Evolutionary conservation across 2,329 filamentous ascomycete genomes (phyloP).

Genomic region (Xylariaceae sp.): DNA sequence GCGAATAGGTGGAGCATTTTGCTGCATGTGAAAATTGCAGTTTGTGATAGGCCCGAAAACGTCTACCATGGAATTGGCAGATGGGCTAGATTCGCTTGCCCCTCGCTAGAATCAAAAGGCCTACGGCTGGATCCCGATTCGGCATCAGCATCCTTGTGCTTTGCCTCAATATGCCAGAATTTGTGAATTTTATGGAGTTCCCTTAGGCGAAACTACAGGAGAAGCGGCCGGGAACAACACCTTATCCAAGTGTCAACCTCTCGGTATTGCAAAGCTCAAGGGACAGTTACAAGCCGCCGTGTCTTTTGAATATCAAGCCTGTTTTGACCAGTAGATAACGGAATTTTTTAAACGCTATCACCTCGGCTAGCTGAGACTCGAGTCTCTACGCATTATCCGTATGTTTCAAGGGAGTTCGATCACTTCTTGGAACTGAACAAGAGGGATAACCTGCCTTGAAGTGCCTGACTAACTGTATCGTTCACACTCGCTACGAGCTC

Average conservation of each 20-base stretch:
- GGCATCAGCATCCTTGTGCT: conserved; percentile 1
- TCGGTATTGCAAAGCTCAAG: too few species aligned
- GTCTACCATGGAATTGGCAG: neutral
- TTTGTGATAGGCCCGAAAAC: conserved; percentile 12
- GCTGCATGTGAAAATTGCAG: neutral
- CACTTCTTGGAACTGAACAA: conserved; percentile 34
- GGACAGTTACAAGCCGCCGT: too few species aligned
- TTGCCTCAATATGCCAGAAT: neutral
- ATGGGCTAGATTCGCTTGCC: neutral
- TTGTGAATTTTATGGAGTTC: too few species aligned
- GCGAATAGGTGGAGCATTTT: conserved; percentile 12
- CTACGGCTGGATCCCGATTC: neutral
- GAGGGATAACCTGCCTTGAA: conserved; percentile 42
- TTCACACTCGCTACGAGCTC: conserved; percentile 42
- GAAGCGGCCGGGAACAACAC: too few species aligned
- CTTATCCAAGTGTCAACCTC: too few species aligned
- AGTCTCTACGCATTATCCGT: too few species aligned
- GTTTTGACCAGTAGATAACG: too few species aligned
- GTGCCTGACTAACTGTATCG: conserved; percentile 39
- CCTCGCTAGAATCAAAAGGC: neutral
- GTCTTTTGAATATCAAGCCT: too few species aligned
- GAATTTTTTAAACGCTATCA: too few species aligned
- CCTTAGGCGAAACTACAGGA: too few species aligned
- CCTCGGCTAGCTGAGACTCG: too few species aligned
- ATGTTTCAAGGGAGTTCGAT: neutral